Evolutionary conservation across 352 stramenopile genomes (phyloP), one percentile per base, ranked within the genome.

Genomic region (Ophiocytium majus): DNA sequence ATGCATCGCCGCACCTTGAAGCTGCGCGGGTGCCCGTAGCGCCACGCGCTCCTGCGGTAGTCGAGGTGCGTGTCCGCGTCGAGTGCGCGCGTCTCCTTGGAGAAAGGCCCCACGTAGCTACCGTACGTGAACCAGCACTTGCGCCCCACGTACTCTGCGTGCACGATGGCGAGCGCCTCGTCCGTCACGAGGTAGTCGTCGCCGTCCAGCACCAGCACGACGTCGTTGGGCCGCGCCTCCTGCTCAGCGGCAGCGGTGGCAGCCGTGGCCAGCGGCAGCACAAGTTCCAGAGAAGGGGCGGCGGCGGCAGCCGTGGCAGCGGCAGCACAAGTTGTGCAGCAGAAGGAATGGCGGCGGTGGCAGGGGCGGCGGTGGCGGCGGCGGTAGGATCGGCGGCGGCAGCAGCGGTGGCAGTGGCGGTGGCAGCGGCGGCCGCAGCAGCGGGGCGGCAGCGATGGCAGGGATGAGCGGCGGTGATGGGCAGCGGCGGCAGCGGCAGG

Each of bases 91-190:
- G 14, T 17, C 35, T 78, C 66, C 32, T 78, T 35, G 35, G 5
- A 17, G 35, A 78, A 78, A 5, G 66, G 66, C 35, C 66, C 66
- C 32, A 78, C 35, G 35, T 78, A 78, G 5, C 5, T 17, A 10
- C 66, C 66, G 35, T 78, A 78, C 32, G 66, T 78, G 14, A 78
- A 78, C 66, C 66, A 78, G 66, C 66, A 78, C 35, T 78, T 78
- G 32, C 32, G 32, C 35, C 5, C 14, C 5, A 78, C 5, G 35
- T 78, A 78, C 35, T 78, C 66, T 5, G 66, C 66, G 35, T 78
- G 66, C 35, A 78, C 66, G 14, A 35, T 35, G 66, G 66, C 66
- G 35, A 78, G 66, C 35, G 66, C 66, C 32, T 78, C 66, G 35
- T 78, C 66, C 35, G 66, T 43, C 35, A 78, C 66, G 32, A 78